Conservation (phyloP, 2,329 filamentous ascomycete genomes). For the Apiospora pterosperma region DNA sequence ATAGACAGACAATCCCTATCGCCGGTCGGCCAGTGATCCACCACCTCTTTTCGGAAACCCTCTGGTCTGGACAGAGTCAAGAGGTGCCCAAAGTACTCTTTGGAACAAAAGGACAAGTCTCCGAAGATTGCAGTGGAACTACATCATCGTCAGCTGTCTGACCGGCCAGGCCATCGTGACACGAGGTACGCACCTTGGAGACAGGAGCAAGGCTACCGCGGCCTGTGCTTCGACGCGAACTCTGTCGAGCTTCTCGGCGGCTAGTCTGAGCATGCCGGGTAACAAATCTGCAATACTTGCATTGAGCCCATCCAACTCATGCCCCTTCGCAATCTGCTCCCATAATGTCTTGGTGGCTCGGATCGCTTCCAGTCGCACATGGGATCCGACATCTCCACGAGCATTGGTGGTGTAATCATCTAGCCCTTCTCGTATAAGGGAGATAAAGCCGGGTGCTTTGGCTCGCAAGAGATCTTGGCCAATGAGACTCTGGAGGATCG, state of each 20-base stretch:
- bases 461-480: conserved; percentile 42
- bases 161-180: background rate
- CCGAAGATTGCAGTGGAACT: conserved; percentile 35
- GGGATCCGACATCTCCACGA: conserved; percentile 84
- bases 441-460: conserved; percentile 38
- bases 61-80: conserved; percentile 41
- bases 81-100: conserved; percentile 54
- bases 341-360: conserved; percentile 68
- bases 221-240: conserved; percentile 67
- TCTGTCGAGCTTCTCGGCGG: conserved; percentile 86
- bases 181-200: conserved; percentile 38
- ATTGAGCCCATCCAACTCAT: background rate
- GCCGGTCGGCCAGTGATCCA: conserved; percentile 29
- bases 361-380: conserved; percentile 78
- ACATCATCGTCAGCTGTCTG: conserved; percentile 15
- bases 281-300: conserved; percentile 37
- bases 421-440: conserved; percentile 55
- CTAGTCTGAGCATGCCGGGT: conserved; percentile 60
- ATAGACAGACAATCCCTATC: conserved; percentile 40
- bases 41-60: conserved; percentile 34
- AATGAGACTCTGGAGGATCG: conserved; percentile 53
- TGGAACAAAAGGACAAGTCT: conserved; percentile 52
- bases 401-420: conserved; percentile 91
- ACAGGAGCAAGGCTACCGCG: conserved; percentile 44
- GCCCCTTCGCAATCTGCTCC: conserved; percentile 17